Percentiles rank a stretch among this genome's conserved stretches.
Conservation (phyloP, 2,329 filamentous ascomycete genomes). For the Dactylellina cionopaga region DNA sequence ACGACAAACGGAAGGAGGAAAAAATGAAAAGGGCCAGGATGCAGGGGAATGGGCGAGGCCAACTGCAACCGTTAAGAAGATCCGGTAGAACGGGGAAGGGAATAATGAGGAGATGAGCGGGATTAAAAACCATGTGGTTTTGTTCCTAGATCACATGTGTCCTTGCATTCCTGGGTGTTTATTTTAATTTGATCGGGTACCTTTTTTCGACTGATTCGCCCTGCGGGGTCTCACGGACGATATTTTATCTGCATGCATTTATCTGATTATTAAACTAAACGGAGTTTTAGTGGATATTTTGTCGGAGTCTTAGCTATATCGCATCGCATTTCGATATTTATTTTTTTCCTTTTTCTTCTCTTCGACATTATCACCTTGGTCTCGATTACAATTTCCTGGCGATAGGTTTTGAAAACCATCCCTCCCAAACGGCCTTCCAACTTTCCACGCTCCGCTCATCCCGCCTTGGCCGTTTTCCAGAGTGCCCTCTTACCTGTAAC, state of each 20-base stretch:
- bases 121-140: no score
- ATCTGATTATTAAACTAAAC: slow-evolving; percentile 15
- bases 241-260: slow-evolving; percentile 25
- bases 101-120: slow-evolving; percentile 38
- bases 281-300: slow-evolving; percentile 48
- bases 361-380: neutral
- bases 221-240: neutral
- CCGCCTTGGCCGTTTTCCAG: slow-evolving; percentile 14
- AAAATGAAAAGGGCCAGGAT: slow-evolving; percentile 49
- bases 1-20: slow-evolving; percentile 47
- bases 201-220: slow-evolving; percentile 9
- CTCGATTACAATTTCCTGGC: neutral
- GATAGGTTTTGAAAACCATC: slow-evolving; percentile 42
- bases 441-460: neutral
- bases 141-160: no score
- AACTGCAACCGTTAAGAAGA: slow-evolving; percentile 36
- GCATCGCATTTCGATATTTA: slow-evolving; percentile 19
- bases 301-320: slow-evolving; percentile 29
- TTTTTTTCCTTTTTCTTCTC: slow-evolving; percentile 8
- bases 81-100: slow-evolving; percentile 32
- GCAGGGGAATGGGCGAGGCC: slow-evolving; percentile 47
- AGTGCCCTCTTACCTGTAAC: slow-evolving; percentile 26
- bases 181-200: slow-evolving; percentile 6
- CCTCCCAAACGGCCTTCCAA: neutral
- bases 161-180: no score